Percentiles rank a stretch among this genome's conserved stretches.
Evolutionary conservation across 1,284 basidiomycete species (phyloP).

Genomic region (Sanghuangporus sanghuang): DNA sequence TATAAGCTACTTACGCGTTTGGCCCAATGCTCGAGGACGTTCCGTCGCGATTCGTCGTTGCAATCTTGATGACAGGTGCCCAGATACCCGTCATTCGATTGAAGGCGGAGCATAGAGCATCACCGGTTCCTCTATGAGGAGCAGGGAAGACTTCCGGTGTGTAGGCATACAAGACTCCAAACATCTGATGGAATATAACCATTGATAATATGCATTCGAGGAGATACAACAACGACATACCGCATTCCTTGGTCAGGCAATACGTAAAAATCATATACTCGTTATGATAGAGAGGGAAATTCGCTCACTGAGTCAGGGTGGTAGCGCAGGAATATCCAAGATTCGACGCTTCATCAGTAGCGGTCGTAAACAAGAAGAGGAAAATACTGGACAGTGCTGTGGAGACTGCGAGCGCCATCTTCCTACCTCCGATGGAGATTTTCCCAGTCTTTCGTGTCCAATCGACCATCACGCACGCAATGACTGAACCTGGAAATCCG

Average conservation of each 20-base stretch:
- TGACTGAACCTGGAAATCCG: conserved; percentile 54
- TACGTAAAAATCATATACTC: not conserved
- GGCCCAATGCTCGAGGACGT: conserved; percentile 15
- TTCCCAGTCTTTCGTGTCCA: conserved; percentile 31
- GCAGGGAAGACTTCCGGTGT: conserved; percentile 65
- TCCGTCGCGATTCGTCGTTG: conserved; percentile 28
- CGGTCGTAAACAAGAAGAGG: conserved; percentile 58
- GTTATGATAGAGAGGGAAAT: not conserved
- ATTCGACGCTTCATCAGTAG: conserved; percentile 38
- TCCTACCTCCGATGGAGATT: conserved; percentile 41
- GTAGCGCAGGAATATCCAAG: conserved; percentile 53
- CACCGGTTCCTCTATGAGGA: conserved; percentile 58
- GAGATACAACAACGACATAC: conserved; percentile 21
- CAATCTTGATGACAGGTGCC: conserved; percentile 49
- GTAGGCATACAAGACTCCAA: conserved; percentile 56
- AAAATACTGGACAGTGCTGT: conserved; percentile 51
- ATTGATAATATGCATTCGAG: not conserved
- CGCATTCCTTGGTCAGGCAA: conserved; percentile 26
- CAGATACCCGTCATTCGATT: conserved; percentile 54
- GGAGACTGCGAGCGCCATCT: conserved; percentile 45
- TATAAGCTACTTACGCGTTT: conserved; percentile 28
- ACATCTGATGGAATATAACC: conserved; percentile 35
- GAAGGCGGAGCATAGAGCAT: conserved; percentile 49
- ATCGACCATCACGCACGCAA: conserved; percentile 52
- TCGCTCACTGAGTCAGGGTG: conserved; percentile 41